These are phyloP conservation scores for Kazachstania martiniae DNA, from an alignment of 805 yeast genomes.

Conservation along the genomic window DNA sequence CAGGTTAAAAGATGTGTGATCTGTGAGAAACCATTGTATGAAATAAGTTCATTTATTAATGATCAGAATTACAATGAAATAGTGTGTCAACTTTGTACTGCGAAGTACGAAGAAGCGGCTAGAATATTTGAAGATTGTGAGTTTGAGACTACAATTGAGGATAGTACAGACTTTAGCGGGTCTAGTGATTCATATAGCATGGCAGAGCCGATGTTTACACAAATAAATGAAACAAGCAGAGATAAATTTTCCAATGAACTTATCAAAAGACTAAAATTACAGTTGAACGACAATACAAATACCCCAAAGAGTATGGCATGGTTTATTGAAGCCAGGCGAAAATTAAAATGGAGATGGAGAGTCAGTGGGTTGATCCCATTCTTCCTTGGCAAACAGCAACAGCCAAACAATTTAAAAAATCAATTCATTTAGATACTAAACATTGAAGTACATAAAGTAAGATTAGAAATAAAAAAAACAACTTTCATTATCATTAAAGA, in stretches of 20 bases:
- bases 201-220: no score
- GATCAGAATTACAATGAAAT: constrained; percentile 36
- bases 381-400: constrained; percentile 1
- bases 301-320: constrained; percentile 12
- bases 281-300: constrained; percentile 8
- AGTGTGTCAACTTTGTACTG: constrained; percentile 54
- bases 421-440: no score
- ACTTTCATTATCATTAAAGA: no score
- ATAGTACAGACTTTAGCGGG: constrained; percentile 7
- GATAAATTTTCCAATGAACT: constrained; percentile 26
- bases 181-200: neutral
- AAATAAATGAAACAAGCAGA: no score
- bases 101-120: constrained; percentile 41
- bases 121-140: constrained; percentile 32
- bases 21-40: constrained; percentile 62
- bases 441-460: no score
- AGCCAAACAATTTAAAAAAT: no score
- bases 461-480: no score
- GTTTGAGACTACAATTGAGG: constrained; percentile 20
- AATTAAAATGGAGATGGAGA: constrained; percentile 44
- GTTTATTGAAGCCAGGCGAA: constrained; percentile 31
- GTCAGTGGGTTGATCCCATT: constrained; percentile 34
- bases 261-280: constrained; percentile 25
- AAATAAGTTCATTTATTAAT: constrained; percentile 31
- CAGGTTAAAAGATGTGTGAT: constrained; percentile 41